Evolutionary conservation across 495 filamentous ascomycete genomes (phyloP).

Genomic region (Penicillium lividum): DNA sequence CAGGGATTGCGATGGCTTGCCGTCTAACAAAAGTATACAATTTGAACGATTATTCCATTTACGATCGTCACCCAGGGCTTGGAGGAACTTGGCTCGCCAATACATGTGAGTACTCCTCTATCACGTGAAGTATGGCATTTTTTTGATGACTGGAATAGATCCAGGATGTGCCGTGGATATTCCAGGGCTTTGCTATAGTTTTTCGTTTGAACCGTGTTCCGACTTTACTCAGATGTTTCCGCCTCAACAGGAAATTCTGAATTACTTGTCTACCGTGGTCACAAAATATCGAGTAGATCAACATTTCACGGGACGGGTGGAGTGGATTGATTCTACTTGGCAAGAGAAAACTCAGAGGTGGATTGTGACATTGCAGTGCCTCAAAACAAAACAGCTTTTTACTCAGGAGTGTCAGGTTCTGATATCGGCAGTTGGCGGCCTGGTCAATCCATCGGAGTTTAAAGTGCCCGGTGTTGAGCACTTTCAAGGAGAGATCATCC

Average conservation of each 20-base stretch:
- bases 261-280: not conserved
- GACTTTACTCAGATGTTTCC: not conserved
- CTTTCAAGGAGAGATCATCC: conserved; percentile 56
- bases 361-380: conserved; percentile 16
- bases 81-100: conserved; percentile 8
- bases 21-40: not conserved
- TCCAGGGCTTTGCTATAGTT: conserved; percentile 6
- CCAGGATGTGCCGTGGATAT: conserved; percentile 12
- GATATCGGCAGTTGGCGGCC: conserved; percentile 46
- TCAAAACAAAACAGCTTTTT: conserved; percentile 12
- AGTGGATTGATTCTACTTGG: conserved; percentile 23
- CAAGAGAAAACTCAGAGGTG: conserved; percentile 19
- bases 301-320: conserved; percentile 18
- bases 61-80: not conserved
- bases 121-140: too few species aligned
- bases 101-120: not conserved
- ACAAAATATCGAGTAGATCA: conserved; percentile 10
- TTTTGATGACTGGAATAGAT: not conserved
- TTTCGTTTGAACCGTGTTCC: conserved; percentile 3
- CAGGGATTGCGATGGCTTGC: conserved; percentile 9
- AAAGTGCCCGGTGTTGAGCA: conserved; percentile 45
- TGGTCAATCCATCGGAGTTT: conserved; percentile 46
- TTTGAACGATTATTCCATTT: conserved; percentile 1
- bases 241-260: not conserved
- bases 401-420: conserved; percentile 46